A percentile compares a stretch with the other conserved stretches of the same genome.
Evolutionary conservation across 129 eudicot genomes (phyloP).

Genomic region (Gnaphalium uliginosum): DNA sequence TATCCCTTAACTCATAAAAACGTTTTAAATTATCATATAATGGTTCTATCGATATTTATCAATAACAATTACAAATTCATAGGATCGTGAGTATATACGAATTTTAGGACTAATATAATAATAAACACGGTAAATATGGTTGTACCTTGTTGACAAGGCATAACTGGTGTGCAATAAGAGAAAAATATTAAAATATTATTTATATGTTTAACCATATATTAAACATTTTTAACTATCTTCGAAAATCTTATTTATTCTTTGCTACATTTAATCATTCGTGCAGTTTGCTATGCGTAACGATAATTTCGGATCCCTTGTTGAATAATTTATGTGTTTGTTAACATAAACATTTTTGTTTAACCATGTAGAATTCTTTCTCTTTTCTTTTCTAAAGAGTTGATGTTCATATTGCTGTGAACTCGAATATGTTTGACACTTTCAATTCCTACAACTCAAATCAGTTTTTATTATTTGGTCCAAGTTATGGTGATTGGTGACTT

Average conservation of each 20-base stretch:
- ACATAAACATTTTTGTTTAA: not conserved
- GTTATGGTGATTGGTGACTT: conserved; percentile 26
- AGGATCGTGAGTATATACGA: too few relatives aligned
- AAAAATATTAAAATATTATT: too few relatives aligned
- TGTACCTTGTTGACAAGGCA: not conserved
- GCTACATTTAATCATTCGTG: too few relatives aligned
- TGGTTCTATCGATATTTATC: too few relatives aligned
- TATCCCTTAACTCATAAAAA: too few relatives aligned
- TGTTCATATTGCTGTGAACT: not conserved
- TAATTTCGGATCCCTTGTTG: too few relatives aligned
- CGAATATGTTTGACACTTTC: conserved; percentile 2
- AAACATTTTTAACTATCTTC: too few relatives aligned
- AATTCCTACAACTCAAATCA: not conserved
- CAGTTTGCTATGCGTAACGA: not conserved
- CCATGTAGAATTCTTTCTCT: not conserved
- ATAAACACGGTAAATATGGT: not conserved
- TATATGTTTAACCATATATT: too few relatives aligned
- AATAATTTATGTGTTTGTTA: too few relatives aligned
- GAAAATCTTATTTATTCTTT: not conserved
- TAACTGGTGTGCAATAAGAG: not conserved
- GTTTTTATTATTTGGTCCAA: conserved; percentile 11
- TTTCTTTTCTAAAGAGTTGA: not conserved
- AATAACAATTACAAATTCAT: too few relatives aligned
- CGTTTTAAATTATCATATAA: too few relatives aligned
- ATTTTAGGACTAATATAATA: too few relatives aligned